These are phyloP conservation scores for Alternaria triticina DNA, from an alignment of 2,329 filamentous ascomycete species.

Conservation along the genomic window DNA sequence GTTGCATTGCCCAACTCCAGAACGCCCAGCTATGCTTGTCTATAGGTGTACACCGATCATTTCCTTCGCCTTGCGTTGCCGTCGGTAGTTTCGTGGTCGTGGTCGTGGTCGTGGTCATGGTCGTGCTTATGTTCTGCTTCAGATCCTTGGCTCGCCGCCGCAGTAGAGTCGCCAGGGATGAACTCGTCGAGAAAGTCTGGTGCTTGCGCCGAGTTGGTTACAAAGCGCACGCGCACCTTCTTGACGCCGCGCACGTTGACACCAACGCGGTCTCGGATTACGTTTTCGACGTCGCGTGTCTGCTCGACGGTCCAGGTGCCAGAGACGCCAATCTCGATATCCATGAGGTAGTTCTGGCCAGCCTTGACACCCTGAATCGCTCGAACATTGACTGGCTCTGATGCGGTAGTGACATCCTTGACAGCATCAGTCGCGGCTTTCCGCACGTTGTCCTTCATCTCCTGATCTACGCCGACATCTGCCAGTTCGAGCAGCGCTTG, in stretches of 20 bases:
- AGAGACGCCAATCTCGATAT: slow-evolving; percentile 84
- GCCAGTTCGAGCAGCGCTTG: slow-evolving; percentile 85
- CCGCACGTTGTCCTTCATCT: slow-evolving; percentile 75
- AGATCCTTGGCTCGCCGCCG: slow-evolving; percentile 38
- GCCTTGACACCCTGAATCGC: slow-evolving; percentile 91
- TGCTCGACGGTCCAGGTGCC: slow-evolving; percentile 76
- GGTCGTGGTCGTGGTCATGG: slow-evolving; percentile 33
- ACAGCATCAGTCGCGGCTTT: slow-evolving; percentile 61
- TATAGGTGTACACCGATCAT: slow-evolving; percentile 24
- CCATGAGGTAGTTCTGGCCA: slow-evolving; percentile 93
- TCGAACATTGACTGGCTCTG: slow-evolving; percentile 71
- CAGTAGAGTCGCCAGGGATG: slow-evolving; percentile 42
- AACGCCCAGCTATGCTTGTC: slow-evolving; percentile 31
- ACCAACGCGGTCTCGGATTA: slow-evolving; percentile 74
- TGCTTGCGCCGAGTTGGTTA: slow-evolving; percentile 67
- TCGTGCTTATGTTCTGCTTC: slow-evolving; percentile 38
- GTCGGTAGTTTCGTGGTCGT: slow-evolving; percentile 29
- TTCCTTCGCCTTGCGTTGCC: slow-evolving; percentile 29
- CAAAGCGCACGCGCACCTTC: slow-evolving; percentile 82
- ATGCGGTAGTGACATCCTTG: slow-evolving; percentile 51
- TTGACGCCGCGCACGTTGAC: slow-evolving; percentile 82
- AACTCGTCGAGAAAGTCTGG: slow-evolving; percentile 75
- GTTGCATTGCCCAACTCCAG: slow-evolving; percentile 26
- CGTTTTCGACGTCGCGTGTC: slow-evolving; percentile 72
- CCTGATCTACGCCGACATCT: slow-evolving; percentile 86